A percentile compares a stretch with the other conserved stretches of the same genome.
Evolutionary conservation across 257 asterid genomes (phyloP).

Genomic region (Nyctanthes arbortristis): DNA sequence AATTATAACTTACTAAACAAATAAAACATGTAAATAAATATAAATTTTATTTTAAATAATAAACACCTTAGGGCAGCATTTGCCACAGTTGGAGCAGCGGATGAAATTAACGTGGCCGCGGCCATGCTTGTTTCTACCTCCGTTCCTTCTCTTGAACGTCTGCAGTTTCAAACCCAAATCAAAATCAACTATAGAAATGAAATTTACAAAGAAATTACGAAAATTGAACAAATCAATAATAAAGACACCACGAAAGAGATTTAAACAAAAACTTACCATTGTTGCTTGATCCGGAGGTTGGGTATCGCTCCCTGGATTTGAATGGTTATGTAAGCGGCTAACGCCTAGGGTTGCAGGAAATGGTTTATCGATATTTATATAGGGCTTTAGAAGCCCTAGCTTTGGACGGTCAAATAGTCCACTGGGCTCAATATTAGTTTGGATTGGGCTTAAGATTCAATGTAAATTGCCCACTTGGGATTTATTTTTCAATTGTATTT

Average conservation of each 20-base stretch:
- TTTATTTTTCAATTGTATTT: no score
- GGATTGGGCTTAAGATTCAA: neutral
- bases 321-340: conserved; percentile 24
- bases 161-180: conserved; percentile 11
- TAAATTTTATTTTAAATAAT: neutral
- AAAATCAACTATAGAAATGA: neutral
- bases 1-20: neutral
- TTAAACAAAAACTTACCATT: conserved; percentile 28
- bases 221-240: neutral
- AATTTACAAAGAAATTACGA: neutral
- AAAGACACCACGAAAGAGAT: neutral
- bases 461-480: neutral
- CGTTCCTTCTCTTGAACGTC: conserved; percentile 65
- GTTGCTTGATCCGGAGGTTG: no score
- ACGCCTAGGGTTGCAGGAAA: conserved; percentile 23
- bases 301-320: conserved; percentile 21
- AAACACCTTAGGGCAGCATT: conserved; percentile 60
- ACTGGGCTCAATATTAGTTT: neutral
- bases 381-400: conserved; percentile 29
- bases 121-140: conserved; percentile 68
- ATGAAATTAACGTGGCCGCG: conserved; percentile 56
- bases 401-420: neutral
- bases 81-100: conserved; percentile 70
- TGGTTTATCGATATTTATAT: conserved; percentile 10
- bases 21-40: neutral